Base-by-base conservation (phyloP, 192 early-diverging fungal species). In the Entomortierella lignicola region DNA sequence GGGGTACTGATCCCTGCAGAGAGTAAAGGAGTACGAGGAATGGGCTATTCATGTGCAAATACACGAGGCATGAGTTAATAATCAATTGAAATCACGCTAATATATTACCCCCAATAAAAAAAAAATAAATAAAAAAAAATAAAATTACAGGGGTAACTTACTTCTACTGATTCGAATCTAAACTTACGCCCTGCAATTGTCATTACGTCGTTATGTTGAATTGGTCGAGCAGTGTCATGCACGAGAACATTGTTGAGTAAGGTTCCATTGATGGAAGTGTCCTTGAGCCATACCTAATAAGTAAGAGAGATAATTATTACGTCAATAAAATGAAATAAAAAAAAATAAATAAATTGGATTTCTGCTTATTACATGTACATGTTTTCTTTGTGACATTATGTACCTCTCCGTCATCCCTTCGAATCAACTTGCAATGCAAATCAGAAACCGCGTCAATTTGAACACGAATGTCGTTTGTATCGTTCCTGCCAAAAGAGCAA, bases 331-430 rank as follows among this genome's bases (percentile, higher is more conserved):
- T 20, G 48, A 51, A 52, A 62, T 52, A 34, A 53, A 34, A 66
- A 42, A 34, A 66, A 55, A 39, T 23, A 31, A 50, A 50, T 29
- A 51, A 29, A n/a, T 51, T 29, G 4, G 11, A 43, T 37, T n/a
- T 8, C 10, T 51, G 11, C 27, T 32, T 13, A 21, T 30, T 18
- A 4, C 10, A 37, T 37, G 4, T 37, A 4, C 34, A 37, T 10
- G 34, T 37, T 47, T 5, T 32, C 53, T 39, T 6, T 55, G 15
- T 44, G 11, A 44, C 26, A 1, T 55, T 43, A 1, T 30, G 42
- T 69, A 69, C 74, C 39, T 77, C 74, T 61, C 74, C 74, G 37
- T 77, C 74, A 17, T 63, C 74, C 10, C 74, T 20, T 23, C 66
- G 59, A 44, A 77, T 77, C 21, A 77, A 41, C 27, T 69, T 64